Conservation (phyloP, 2,329 filamentous ascomycete species). For the Ceratocystis alfenasii region DNA sequence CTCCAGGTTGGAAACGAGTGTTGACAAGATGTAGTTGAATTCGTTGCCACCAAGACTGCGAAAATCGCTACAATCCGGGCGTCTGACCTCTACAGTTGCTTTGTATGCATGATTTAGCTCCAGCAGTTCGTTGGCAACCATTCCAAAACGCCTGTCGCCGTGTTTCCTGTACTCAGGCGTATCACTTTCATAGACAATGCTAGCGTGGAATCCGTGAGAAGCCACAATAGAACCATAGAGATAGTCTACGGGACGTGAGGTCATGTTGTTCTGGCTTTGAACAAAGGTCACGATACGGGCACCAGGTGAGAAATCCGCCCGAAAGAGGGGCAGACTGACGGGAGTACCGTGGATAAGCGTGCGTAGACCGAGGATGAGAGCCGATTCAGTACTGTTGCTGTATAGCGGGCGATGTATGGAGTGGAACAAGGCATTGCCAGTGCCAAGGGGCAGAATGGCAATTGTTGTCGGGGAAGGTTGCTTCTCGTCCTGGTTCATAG, state of each 20-base stretch:
- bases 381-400: conserved; percentile 29
- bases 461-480: conserved; percentile 33
- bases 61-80: conserved; percentile 22
- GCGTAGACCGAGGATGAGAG: conserved; percentile 40
- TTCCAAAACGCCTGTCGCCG: conserved; percentile 66
- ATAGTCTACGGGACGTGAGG: conserved; percentile 27
- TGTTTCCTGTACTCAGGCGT: conserved; percentile 66
- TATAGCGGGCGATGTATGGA: conserved; percentile 50
- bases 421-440: conserved; percentile 53
- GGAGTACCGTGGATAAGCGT: conserved; percentile 49
- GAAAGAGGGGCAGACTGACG: conserved; percentile 49
- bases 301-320: conserved; percentile 48
- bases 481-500: conserved; percentile 24
- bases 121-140: conserved; percentile 71
- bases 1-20: conserved; percentile 71
- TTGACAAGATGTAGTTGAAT: conserved; percentile 67
- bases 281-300: conserved; percentile 36
- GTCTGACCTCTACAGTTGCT: conserved; percentile 33
- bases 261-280: conserved; percentile 19
- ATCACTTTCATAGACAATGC: conserved; percentile 82
- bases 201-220: conserved; percentile 82
- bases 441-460: conserved; percentile 48
- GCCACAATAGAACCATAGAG: conserved; percentile 71
- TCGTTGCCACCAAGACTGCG: conserved; percentile 26
- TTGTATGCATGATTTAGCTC: conserved; percentile 40